Evolutionary conservation across 176 grass and related monocot genomes (phyloP), one percentile per base, ranked within the genome.

Genomic region (Melocanna baccifera): DNA sequence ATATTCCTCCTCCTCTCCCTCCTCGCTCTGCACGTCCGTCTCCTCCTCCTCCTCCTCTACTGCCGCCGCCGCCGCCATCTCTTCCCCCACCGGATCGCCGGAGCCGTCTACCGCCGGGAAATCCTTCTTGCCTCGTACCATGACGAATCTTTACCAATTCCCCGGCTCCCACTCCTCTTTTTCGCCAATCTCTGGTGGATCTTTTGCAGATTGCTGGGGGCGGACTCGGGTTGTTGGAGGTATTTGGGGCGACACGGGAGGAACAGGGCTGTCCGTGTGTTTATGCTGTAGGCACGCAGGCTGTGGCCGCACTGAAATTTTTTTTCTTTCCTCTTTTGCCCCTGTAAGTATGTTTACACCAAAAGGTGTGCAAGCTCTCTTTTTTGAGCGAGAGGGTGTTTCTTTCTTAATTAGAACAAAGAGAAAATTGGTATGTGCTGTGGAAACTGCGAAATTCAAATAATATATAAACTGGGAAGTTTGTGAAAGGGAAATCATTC

Each of bases 111-210:
- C 19, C 28, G 16, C 28, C 48, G 4, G 65, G 4, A 55, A 56
- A 18, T 83, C 47, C 73, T 78, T 90, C 74, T 43, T 90, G 65
- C 79, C 61, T 34, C 70, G 78, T 34, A 25, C 72, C 88, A 86
- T 86, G 67, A 22, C 36, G 25, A 84, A 67, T 67, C 78, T 48
- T 58, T 29, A 39, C 63, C 39, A 29, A 4, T 5, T 68, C 42
- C 2, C 58, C 56, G 47, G 43, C 18, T 9, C 41, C 57, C 8
- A 11, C 77, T 45, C 67, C 7, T 26, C 36, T 18, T 59, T 16
- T 9, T 34, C 67, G 36, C 23, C n/a, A 22, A 78, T 84, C 39
- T 39, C 5, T 1, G 28, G 67, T 29, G 68, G 81, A 88, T 88
- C 73, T 88, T 75, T 42, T 46, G 39, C 26, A 67, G 78, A 67